Evolutionary conservation across 2,329 filamentous ascomycete species (phyloP), one percentile per base, ranked within the genome.

Genomic region (Aspergillus alliaceus): DNA sequence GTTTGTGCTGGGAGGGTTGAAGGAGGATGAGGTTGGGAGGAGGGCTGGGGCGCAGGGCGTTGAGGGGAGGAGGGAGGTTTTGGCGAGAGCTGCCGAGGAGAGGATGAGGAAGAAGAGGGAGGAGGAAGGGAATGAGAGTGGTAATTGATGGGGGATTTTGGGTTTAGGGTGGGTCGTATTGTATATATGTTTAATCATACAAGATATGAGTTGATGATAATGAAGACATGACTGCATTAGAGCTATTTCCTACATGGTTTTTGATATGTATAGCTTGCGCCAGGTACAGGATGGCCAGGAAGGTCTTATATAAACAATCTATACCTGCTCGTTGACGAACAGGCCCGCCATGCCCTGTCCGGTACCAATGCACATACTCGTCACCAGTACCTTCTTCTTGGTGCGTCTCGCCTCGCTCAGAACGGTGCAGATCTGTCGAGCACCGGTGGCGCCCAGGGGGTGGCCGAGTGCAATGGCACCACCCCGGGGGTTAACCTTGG

Each of bases 381-480:
- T 96, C 69, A 98, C 78, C 60, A 97, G 76, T 64, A 96, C 82
- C 89, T 92, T 96, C 84, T 93, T 93, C 83, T 91, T 91, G 61
- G 86, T 87, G 70, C 90, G 85, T 70, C 91, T 83, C 67, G 88
- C 86, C 82, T 96, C 93, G 69, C 90, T 93, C 70, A 97, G 75
- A 20, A 93, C 90, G 1, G 95, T 98, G 59, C 95, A 91, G 64
- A 98, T 91, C 84, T 96, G 89, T 63, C 93, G 81, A 15, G 90
- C 91, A 15, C 91, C 91, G 2, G 93, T 97, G 4, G 92, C 92
- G 12, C 93, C 93, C 2, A 97, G 82, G 2, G 93, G 93, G 73
- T 97, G 93, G 2, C 93, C 93, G 31, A 97, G 77, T 7, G 93
- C 93, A 74, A 97, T 97, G 2, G 93, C 93, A 32, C 93, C 93